Evolutionary conservation across 495 filamentous ascomycete species (phyloP), one percentile per base, ranked within the genome.

Genomic region (Penicillium cataractarum): DNA sequence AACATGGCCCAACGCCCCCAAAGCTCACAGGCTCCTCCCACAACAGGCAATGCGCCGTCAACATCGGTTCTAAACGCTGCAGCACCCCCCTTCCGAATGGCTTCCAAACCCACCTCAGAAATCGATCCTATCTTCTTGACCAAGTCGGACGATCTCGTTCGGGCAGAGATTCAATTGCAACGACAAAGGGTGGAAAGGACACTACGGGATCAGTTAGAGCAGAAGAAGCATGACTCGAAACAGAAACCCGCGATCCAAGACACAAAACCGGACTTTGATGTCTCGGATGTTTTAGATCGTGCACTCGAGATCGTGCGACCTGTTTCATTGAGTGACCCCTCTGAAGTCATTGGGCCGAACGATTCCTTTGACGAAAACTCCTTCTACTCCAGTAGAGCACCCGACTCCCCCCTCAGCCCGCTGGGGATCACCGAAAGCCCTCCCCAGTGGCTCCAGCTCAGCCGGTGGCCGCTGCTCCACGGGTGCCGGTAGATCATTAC

Each of bases 291-390:
- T 56, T 74, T 96, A 67, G 78, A 81, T 55, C 87, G 86, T 71
- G 93, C 92, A 26, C 78, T 90, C 66, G 83, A 86, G 51, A 78
- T 92, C 63, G 90, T 92, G 62, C 87, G 84, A 71, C 87, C 89
- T 29, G 73, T 87, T 66, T 78, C 77, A 33, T 76, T 84, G 75
- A 82, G 78, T 65, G 77, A 78, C 46, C 67, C 76, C 69, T 79
- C 80, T 82, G 77, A 79, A 64, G 70, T 63, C 58, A 85, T 86
- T 77, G 79, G 74, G 58, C 72, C 74, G 22, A 89, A 83, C 81
- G 91, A 93, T 69, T 93, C 91, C 12, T 90, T 92, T 76, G 92
- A 97, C 76, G 89, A 94, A 69, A 93, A 95, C 65, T 93, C 91
- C n/a, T 94, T 95, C 75, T 97, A 97, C 78, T 96, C 92, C 50